phyloP scores from a whole-genome alignment of 305 asterid genomes.

The Nicotiana rustica region DNA sequence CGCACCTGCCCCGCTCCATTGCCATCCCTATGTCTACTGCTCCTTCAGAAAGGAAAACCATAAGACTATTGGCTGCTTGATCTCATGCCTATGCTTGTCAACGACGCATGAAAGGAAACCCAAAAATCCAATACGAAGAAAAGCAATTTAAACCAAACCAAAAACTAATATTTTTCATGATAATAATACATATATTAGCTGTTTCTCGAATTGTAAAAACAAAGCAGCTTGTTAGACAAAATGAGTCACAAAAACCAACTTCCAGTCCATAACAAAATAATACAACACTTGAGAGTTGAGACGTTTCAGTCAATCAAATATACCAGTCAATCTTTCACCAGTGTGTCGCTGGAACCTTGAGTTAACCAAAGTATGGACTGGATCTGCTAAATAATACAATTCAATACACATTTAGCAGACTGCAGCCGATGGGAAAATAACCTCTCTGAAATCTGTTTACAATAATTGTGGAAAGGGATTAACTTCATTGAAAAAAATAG shows the following conservation, averaged over 20 bases:
- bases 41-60: not conserved
- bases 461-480: not conserved
- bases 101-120: not conserved
- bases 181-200: not conserved
- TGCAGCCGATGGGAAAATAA: not conserved
- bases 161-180: not conserved
- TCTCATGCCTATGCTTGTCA: not conserved
- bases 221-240: not conserved
- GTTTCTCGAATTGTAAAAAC: not conserved
- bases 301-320: not conserved
- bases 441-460: not conserved
- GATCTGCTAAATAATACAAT: not conserved
- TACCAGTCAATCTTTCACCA: not conserved
- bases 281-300: slow-evolving; percentile 9
- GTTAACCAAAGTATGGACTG: not conserved
- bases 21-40: not conserved
- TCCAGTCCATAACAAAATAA: not conserved
- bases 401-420: not conserved
- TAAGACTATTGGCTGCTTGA: not conserved
- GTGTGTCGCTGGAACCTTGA: not conserved
- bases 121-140: not conserved
- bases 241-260: not conserved
- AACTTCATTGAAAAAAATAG: not conserved
- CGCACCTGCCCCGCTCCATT: too few relatives aligned
- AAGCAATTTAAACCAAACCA: not conserved